Evolutionary conservation across 805 yeast species (phyloP).

Genomic region (Tetrapisispora namnaoensis): DNA sequence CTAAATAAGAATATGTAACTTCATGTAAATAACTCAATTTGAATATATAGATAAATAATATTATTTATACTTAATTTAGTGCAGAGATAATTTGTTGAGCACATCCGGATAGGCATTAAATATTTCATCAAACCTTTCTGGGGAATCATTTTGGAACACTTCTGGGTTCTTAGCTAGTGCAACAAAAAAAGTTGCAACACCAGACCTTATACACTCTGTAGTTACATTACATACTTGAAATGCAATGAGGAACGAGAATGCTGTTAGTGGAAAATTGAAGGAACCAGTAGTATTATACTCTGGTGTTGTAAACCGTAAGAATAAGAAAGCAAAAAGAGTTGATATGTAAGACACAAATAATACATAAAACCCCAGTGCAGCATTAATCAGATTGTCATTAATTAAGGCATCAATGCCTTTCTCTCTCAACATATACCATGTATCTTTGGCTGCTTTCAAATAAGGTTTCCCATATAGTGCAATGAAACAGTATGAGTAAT

Average conservation of each 20-base stretch:
- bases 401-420: slow-evolving; percentile 80
- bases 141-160: slow-evolving; percentile 62
- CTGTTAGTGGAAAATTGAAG: slow-evolving; percentile 63
- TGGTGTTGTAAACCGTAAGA: slow-evolving; percentile 58
- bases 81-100: slow-evolving; percentile 39
- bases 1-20: neutral
- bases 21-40: neutral
- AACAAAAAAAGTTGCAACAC: slow-evolving; percentile 74
- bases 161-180: slow-evolving; percentile 82
- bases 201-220: slow-evolving; percentile 67
- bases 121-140: slow-evolving; percentile 54
- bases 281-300: slow-evolving; percentile 49
- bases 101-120: slow-evolving; percentile 63
- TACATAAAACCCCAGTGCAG: slow-evolving; percentile 70
- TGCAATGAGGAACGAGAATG: slow-evolving; percentile 63
- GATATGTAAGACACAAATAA: slow-evolving; percentile 62
- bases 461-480: slow-evolving; percentile 82
- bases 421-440: slow-evolving; percentile 65
- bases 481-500: slow-evolving; percentile 78
- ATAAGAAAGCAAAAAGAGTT: slow-evolving; percentile 53
- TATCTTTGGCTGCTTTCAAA: slow-evolving; percentile 65
- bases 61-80: slow-evolving; percentile 13
- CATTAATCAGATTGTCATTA: slow-evolving; percentile 72
- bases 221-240: slow-evolving; percentile 67
- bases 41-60: neutral